Evolutionary conservation across 2,329 filamentous ascomycete species (phyloP), one percentile per base, ranked within the genome.

Genomic region (Boeremia lycopersici): DNA sequence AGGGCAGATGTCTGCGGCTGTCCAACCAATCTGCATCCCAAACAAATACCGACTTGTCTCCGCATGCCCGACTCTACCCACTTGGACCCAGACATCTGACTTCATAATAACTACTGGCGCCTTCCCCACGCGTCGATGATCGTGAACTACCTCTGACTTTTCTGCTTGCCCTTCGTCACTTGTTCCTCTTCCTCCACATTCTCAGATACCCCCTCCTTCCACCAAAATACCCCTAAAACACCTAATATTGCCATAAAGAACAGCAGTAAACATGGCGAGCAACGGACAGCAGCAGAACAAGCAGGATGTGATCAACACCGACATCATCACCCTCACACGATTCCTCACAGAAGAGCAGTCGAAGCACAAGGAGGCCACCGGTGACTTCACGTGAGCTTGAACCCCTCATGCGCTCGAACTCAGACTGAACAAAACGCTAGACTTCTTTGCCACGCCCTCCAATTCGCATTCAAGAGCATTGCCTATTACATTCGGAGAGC

Each of bases 391-490:
- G 91, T 96, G 84, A 41, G 40, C 39, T 23, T 8, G 19, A 31
- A 15, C 12, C 10, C 13, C 17, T 12, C 12, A 11, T 23, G 29
- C 6, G 2, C 29, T 28, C 36, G n/a, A 17, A 3, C 9, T 4
- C 4, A 36, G 40, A 53, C 34, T 55, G 28, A 57, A 17, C 19
- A 19, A 13, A 31, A 49, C n/a, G 46, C 35, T 70, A 97, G 93
- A 70, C 85, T 99, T 48, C 86, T 99, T 56, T 97, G 92, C 84
- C 95, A 99, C 76, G 93, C 95, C 57, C 89, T 99, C 56, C 95
- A 98, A 78, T 99, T 98, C 83, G 93, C 95, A 63, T 99, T 99
- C 89, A 99, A 99, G 83, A 96, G 91, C 64, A 99, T 99, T 77
- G 91, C 95, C 69, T 96, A 98, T 84, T 99, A 97, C 83, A 99